Base-by-base conservation (phyloP, 306 rosid species). In the Abrus precatorius region DNA sequence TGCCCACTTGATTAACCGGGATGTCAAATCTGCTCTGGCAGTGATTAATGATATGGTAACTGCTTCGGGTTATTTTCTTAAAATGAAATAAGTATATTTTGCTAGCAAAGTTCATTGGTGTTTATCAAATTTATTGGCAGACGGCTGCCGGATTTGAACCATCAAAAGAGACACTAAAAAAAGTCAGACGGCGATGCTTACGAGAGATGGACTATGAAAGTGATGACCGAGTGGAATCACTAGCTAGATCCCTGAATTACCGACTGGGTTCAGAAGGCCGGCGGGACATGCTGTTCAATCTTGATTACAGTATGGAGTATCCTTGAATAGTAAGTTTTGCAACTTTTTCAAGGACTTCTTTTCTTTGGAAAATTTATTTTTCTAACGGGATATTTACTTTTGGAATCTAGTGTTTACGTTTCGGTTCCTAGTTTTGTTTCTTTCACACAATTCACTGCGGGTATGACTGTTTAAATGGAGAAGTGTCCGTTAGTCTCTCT, bases 1-100 rank as follows among this genome's bases (percentile, higher is more conserved):
- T 71, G 91, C 98, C 68, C 99, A 93, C 86, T 87, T 96, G 71
- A 84, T 90, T 76, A 96, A 93, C 84, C 85, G 94, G 12, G 94
- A 93, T 85, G 91, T 82, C 52, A 96, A 89, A 87, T 86, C 94
- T 64, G 91, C 98, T 33, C 71, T 96, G 28, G 43, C 86, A 14
- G 85, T 74, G 43, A 76, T 96, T 59, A 88, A 88, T 62, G 88
- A 90, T 67, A 91, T 96, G 99, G 99, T 96, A 90, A 71, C 67
- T 76, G 45, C 47, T 9, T 32, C 44, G 3, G 76, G 63, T 12
- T 9, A 36, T 69, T 66, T 44, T 30, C 27, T 2, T 6, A 28
- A 36, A 27, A 28, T 5, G 38, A 34, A 71, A 1, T 20, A 20
- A 38, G 28, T 68, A 65, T 60, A 47, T 36, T 69, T 62, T 30